A percentile compares a stretch with the other conserved stretches of the same genome.
Evolutionary conservation across 306 rosid genomes (phyloP).

Genomic region (Canavalia ensiformis): DNA sequence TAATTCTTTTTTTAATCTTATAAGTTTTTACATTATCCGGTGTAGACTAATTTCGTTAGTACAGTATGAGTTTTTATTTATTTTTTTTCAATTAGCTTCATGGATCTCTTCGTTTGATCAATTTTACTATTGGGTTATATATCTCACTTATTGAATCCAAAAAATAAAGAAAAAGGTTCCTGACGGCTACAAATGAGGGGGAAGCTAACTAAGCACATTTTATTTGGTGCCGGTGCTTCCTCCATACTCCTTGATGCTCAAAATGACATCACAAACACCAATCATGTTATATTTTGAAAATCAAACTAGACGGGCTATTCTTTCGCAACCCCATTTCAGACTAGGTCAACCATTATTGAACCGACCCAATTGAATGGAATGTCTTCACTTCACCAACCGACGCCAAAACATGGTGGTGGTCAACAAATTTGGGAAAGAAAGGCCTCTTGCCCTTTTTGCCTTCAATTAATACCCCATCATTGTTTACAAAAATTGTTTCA

Average conservation of each 20-base stretch:
- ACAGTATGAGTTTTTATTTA: background rate
- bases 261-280: constrained; percentile 9
- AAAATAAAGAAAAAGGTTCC: background rate
- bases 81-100: background rate
- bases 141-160: too few relatives aligned
- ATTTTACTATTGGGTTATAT: background rate
- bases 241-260: background rate
- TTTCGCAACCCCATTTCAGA: background rate
- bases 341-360: constrained; percentile 10
- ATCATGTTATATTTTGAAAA: background rate
- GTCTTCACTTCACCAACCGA: background rate
- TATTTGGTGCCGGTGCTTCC: background rate
- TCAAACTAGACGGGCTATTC: background rate
- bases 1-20: constrained; percentile 44
- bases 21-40: background rate
- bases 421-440: constrained; percentile 9
- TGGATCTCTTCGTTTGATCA: background rate
- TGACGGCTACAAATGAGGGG: background rate
- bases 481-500: too few relatives aligned
- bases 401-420: constrained; percentile 9
- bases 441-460: background rate
- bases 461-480: background rate
- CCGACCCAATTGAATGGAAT: constrained; percentile 7
- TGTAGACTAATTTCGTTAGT: constrained; percentile 25
- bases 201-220: background rate